phyloP scores from a whole-genome alignment of 2,329 filamentous ascomycete species.

The Penicillium sp. region DNA sequence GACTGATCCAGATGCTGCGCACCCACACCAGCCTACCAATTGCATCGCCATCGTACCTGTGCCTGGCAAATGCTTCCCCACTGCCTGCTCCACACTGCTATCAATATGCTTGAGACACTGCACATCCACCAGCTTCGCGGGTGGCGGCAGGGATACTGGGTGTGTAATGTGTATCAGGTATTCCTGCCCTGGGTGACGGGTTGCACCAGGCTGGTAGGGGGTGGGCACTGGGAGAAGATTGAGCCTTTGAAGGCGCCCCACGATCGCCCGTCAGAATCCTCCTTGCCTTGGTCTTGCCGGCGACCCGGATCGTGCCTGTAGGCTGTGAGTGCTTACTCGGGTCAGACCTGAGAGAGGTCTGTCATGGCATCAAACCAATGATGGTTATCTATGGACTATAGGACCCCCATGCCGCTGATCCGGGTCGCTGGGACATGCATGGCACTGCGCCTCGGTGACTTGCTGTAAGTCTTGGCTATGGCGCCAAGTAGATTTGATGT shows the following conservation, averaged over 20 bases:
- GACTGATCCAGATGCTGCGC: not conserved
- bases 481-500: not conserved
- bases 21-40: conserved; percentile 2
- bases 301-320: not conserved
- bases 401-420: not conserved
- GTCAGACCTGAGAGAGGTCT: not conserved
- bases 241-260: not conserved
- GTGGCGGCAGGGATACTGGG: conserved; percentile 9
- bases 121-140: conserved; percentile 3
- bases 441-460: conserved; percentile 3
- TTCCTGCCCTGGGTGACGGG: conserved; percentile 1
- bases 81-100: not conserved
- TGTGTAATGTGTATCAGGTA: not conserved
- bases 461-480: conserved; percentile 8
- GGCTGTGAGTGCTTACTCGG: not conserved
- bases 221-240: not conserved
- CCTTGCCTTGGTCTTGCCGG: not conserved
- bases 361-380: not conserved
- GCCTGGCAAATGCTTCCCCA: not conserved
- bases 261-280: conserved; percentile 10
- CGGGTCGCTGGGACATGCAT: not conserved
- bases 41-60: conserved; percentile 1
- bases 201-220: conserved; percentile 4
- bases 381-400: not conserved
- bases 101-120: conserved; percentile 15